Evolutionary conservation across 345 rosid genomes (phyloP), one percentile per base, ranked within the genome.

Genomic region (Trapa incisa): DNA sequence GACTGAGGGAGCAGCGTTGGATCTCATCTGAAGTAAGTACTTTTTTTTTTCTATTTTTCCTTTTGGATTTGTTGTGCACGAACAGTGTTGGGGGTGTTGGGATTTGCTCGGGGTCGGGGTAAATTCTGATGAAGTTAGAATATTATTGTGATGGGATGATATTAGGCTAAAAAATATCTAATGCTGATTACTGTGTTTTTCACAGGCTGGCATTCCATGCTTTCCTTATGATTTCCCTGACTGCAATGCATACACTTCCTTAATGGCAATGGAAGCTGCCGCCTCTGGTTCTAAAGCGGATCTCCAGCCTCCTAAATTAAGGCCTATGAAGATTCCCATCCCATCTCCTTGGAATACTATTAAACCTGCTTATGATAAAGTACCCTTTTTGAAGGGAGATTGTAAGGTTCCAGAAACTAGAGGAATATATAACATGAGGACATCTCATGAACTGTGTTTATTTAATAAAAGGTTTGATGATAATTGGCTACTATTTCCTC

Each of bases 221-320:
- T 93, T 90, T 76, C 98, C 98, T 74, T 82, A 78, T 53, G 95
- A 93, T 81, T 93, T 84, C 75, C 97, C 95, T 17, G 96, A 86
- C 74, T 87, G 92, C 78, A 74, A 72, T 70, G 87, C 96, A 1
- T 88, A 88, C 65, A 66, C 70, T 35, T 84, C 87, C 64, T 79
- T 75, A 33, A 81, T 76, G 86, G 83, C 57, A 75, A 78, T 65
- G 38, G 87, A 86, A 78, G 86, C 79, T 61, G 77, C 79, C 70
- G 79, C 80, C n/a, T 29, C 75, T 64, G 73, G 75, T 60, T 76
- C 81, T 78, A 79, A 81, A 68, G 77, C 74, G 52, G 84, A 81
- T 73, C 70, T 15, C 54, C 73, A 71, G 33, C 94, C 92, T 77
- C 84, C 80, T 74, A 74, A 84, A 1, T 35, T 78, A 52, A 84